Base-by-base conservation (phyloP, 2,329 filamentous ascomycete species). In the Leptographium procerum region DNA sequence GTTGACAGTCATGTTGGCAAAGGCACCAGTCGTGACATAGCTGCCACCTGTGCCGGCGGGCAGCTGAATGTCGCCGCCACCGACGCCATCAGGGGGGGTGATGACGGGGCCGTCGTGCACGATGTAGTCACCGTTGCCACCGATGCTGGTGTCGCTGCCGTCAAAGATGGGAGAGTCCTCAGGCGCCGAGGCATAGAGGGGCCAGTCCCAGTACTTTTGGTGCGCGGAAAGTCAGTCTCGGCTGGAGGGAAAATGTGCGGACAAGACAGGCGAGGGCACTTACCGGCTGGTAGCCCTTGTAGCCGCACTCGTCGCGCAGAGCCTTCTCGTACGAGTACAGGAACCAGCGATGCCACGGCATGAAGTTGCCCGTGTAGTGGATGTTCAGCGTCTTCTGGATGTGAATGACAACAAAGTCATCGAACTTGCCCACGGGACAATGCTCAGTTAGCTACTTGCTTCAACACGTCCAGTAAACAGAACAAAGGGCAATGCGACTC, bases 11-110 rank as follows among this genome's bases (percentile, higher is more conserved):
- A 70, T 67, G 61, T 70, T 70, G n/a, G 65, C 66, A 3, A 80
- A 71, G 0, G 78, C 77, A 0, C 77, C 77, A 2, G 68, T 72
- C 10, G 65, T 68, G 1, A 82, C 69, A 64, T 73, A 81, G 8
- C 79, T 79, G 52, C 80, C 79, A n/a, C 80, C 80, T 0, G 69
- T 68, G 26, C 77, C 79, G 0, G 72, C 69, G 2, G 57, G 72
- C 19, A 73, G 43, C 56, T 61, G 59, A 33, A 59, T 63, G 48
- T 58, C 57, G 11, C 59, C 63, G 31, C 63, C 65, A n/a, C 66
- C 65, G 52, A 67, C 63, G 40, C 65, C 63, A 3, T 65, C 60
- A 3, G 66, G 65, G 11, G 68, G 67, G 0, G 61, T 62, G 55
- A 69, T 69, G 11, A 69, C 61, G 14, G 68, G 66, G 19, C 69